Evolutionary conservation across 495 filamentous ascomycete species (phyloP).

Genomic region (Penicillium verhagenii): DNA sequence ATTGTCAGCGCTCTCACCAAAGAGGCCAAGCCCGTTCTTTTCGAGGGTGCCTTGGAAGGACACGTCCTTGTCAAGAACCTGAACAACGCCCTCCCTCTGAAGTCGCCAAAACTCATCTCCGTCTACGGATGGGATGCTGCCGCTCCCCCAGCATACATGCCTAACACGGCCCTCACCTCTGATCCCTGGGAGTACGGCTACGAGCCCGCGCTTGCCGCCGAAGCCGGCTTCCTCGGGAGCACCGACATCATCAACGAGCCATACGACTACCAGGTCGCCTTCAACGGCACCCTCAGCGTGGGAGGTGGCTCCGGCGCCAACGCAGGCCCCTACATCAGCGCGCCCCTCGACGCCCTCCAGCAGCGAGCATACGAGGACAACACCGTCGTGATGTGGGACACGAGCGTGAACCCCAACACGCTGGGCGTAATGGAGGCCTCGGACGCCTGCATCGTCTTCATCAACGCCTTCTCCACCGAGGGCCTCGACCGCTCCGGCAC

Average conservation of each 20-base stretch:
- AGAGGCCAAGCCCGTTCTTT: conserved; percentile 49
- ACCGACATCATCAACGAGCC: conserved; percentile 3
- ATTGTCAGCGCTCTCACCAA: conserved; percentile 53
- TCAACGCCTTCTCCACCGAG: conserved; percentile 61
- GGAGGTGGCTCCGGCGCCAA: conserved; percentile 36
- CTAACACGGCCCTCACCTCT: neutral
- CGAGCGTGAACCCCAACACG: conserved; percentile 38
- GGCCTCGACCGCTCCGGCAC: conserved; percentile 30
- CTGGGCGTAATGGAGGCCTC: conserved; percentile 30
- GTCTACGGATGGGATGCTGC: conserved; percentile 69
- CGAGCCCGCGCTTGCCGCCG: conserved; percentile 30
- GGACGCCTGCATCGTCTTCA: conserved; percentile 59
- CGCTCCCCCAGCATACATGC: conserved; percentile 11
- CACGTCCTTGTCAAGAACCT: conserved; percentile 73
- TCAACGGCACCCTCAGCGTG: conserved; percentile 55
- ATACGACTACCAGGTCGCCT: conserved; percentile 35
- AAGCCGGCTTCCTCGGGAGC: neutral
- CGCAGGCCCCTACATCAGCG: conserved; percentile 38
- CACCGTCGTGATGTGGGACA: conserved; percentile 46
- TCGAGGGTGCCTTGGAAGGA: conserved; percentile 57
- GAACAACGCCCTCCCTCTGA: conserved; percentile 59
- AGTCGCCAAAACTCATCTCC: conserved; percentile 52
- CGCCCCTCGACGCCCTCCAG: conserved; percentile 55
- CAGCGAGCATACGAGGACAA: conserved; percentile 45
- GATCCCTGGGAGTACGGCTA: conserved; percentile 34